Evolutionary conservation across 129 eudicot genomes (phyloP), one percentile per base, ranked within the genome.

Genomic region (Lactuca sativa): DNA sequence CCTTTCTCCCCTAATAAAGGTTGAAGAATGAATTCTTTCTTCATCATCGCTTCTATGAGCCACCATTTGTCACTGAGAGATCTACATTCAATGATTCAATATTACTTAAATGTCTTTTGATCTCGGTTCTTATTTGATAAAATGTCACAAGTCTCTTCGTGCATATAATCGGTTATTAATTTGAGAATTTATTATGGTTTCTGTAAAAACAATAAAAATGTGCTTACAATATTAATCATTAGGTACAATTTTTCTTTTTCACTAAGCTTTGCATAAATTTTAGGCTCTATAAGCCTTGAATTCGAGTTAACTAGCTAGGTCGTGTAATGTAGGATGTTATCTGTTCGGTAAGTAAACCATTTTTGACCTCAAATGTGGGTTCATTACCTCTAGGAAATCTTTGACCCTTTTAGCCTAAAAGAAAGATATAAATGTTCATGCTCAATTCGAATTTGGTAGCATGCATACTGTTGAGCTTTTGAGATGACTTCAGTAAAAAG

Each of bases 351-450:
- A 21, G 34, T 9, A 11, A n/a, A 10, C 17, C 11, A 59, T 32
- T 59, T 59, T 59, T 59, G 17, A 59, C 64, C 64, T 44, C 17
- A 31, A 59, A 31, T 59, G 63, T 32, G 18, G 11, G 63, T 59
- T 38, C 63, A 59, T 59, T 58, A 4, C 61, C 9, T 56, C 36
- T 56, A 57, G 37, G 37, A 57, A 57, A 56, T 56, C 61, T 34
- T 21, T 25, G 30, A 9, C 14, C 14, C n/a, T 56, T 56, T 17
- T 56, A 56, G 18, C 4, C 30, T 14, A 56, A 21, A 4, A 21
- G 61, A 14, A 14, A 56, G 36, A 56, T 57, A 57, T 57, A 38
- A 34, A 57, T 57, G 36, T 9, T 56, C 36, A 57, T 57, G 62
- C 36, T 56, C 30, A 10, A 57, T 58, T 58, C 31, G 62, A 16